A percentile compares a stretch with the other conserved stretches of the same genome.
These are phyloP conservation scores for Vitis rupestris DNA, from an alignment of 164 flowering plant genomes.

Conservation along the genomic window DNA sequence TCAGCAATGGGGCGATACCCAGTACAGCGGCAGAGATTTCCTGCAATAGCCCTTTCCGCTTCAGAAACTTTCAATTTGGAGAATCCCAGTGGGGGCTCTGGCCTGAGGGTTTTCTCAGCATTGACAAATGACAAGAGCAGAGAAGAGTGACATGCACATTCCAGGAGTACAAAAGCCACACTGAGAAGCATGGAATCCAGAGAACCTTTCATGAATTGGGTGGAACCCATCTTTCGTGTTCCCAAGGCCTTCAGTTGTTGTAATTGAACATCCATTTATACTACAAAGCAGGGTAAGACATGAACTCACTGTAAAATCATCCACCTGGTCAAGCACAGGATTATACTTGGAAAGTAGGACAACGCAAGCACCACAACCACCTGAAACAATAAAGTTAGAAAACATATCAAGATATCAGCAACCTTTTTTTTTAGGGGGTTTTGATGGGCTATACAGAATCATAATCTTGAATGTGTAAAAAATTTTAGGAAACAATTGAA, in stretches of 20 bases:
- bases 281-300: constrained; percentile 89
- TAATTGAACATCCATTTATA: constrained; percentile 72
- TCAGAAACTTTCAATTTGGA: constrained; percentile 73
- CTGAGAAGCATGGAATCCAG: constrained; percentile 95
- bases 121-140: constrained; percentile 68
- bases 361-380: constrained; percentile 96
- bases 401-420: neutral
- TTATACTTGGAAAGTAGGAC: constrained; percentile 81
- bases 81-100: constrained; percentile 62
- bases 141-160: constrained; percentile 81
- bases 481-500: neutral
- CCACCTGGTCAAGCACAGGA: constrained; percentile 51
- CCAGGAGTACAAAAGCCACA: constrained; percentile 98
- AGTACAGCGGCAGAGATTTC: constrained; percentile 91
- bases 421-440: too few species aligned
- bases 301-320: constrained; percentile 67
- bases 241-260: constrained; percentile 89
- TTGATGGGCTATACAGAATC: too few species aligned
- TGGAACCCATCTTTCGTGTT: constrained; percentile 79
- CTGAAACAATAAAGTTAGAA: constrained; percentile 26
- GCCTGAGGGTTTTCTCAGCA: constrained; percentile 59
- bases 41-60: constrained; percentile 71
- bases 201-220: constrained; percentile 70
- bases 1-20: constrained; percentile 94
- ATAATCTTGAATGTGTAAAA: neutral